A percentile compares a stretch with the other conserved stretches of the same genome.
phyloP scores from a whole-genome alignment of 2,329 filamentous ascomycete species.

The Aureobasidium sp. region DNA sequence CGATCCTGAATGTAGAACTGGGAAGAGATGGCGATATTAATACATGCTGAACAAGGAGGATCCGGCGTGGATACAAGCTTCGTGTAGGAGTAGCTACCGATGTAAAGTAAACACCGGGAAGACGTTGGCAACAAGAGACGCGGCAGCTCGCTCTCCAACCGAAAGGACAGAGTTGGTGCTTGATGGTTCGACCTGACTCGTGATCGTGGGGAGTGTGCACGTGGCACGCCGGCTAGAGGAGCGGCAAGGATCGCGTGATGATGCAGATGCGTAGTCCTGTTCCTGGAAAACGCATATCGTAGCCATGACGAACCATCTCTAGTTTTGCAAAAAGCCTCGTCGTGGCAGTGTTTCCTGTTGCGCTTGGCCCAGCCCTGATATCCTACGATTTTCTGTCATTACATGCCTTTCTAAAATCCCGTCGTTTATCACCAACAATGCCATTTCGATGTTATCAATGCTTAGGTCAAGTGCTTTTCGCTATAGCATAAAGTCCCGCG shows the following conservation, averaged over 20 bases:
- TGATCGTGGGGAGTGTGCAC: background rate
- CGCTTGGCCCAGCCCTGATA: background rate
- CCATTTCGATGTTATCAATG: background rate
- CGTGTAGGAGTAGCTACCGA: background rate
- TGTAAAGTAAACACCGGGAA: background rate
- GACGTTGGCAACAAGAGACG: background rate
- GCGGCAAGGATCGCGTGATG: slow-evolving; percentile 1
- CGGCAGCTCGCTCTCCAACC: background rate
- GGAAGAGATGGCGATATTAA: background rate
- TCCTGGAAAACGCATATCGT: slow-evolving; percentile 7
- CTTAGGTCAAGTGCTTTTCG: slow-evolving; percentile 1
- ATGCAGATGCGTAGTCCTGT: background rate
- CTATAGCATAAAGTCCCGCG: background rate
- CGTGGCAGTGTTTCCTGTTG: background rate
- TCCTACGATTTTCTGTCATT: background rate
- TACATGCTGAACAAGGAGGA: background rate
- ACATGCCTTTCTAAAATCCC: background rate
- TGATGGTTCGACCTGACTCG: background rate
- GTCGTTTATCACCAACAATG: background rate
- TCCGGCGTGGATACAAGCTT: background rate
- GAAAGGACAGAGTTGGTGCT: background rate
- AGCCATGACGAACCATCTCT: slow-evolving; percentile 5
- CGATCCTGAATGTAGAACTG: background rate
- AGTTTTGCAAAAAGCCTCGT: background rate
- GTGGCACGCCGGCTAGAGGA: background rate